A percentile compares a stretch with the other conserved stretches of the same genome.
Conservation (phyloP, 2,329 filamentous ascomycete genomes). For the Aureobasidium sp. region DNA sequence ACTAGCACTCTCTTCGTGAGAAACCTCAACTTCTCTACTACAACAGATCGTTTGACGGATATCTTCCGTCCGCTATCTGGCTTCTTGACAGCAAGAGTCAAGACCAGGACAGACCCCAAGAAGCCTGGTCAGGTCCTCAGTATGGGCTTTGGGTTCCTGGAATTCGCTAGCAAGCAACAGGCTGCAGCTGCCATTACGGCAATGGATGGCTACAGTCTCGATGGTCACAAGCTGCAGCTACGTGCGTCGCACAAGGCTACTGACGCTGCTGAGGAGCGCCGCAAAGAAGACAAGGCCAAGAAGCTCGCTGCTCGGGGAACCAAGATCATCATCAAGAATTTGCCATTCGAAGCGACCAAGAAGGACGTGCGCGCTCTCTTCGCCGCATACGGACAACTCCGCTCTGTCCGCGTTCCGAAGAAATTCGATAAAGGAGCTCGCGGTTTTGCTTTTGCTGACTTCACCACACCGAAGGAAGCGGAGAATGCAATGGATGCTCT, state of each 20-base stretch:
- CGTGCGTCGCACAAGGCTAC: constrained; percentile 79
- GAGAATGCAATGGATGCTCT: constrained; percentile 84
- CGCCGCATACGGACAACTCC: constrained; percentile 81
- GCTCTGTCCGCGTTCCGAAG: constrained; percentile 86
- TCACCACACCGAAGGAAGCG: constrained; percentile 83
- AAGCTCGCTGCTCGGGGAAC: constrained; percentile 68
- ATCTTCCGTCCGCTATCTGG: constrained; percentile 75
- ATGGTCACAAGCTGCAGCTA: constrained; percentile 76
- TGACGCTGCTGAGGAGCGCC: constrained; percentile 80
- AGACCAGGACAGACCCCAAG: constrained; percentile 90
- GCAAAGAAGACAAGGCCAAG: constrained; percentile 74
- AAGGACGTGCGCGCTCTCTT: constrained; percentile 84
- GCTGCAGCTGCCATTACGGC: constrained; percentile 70
- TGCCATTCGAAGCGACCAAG: constrained; percentile 91
- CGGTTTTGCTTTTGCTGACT: constrained; percentile 96
- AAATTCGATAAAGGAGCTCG: constrained; percentile 84
- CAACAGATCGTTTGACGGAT: constrained; percentile 64
- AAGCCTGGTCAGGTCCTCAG: constrained; percentile 78
- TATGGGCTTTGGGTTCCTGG: constrained; percentile 95
- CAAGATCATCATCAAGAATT: constrained; percentile 96
- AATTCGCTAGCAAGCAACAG: constrained; percentile 70
- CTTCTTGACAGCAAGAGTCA: constrained; percentile 81
- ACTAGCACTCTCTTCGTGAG: constrained; percentile 71
- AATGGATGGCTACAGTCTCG: constrained; percentile 87
- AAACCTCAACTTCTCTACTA: constrained; percentile 89